Evolutionary conservation across 495 filamentous ascomycete genomes (phyloP), one percentile per base, ranked within the genome.

Genomic region (Neurospora tetrasperma): DNA sequence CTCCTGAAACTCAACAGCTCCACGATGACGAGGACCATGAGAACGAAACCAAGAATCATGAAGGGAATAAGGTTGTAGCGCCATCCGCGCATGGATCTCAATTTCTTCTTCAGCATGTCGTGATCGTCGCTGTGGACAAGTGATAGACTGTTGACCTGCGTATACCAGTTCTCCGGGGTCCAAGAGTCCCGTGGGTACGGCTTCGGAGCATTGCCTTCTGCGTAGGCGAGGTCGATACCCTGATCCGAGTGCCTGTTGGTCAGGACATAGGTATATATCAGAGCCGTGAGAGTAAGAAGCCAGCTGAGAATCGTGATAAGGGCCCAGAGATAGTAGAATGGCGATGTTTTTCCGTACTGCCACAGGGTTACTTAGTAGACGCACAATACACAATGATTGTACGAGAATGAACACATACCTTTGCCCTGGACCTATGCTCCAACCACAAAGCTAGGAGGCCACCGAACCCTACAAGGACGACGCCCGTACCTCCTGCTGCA

Each of bases 141-240:
- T n/a, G 84, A 80, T 38, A 88, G 80, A 38, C 78, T 73, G 14
- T 87, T 78, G 31, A 89, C 79, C 1, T 84, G 85, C 4, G 80
- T 78, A 74, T 84, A 86, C 88, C 88, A 89, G 69, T 80, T 87
- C 78, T 86, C 85, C 18, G 88, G 86, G 27, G 87, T 87, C 88
- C 88, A 89, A 2, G 73, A 69, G 23, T 82, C 76, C 41, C 77
- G 69, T 2, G 84, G 81, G 74, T 89, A 89, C n/a, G 76, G 71
- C 16, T 76, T 75, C n/a, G 84, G 76, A 20, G 79, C 76, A 54
- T 70, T 74, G 20, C 69, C 43, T 16, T n/a, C 18, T 12, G 83
- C 84, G 31, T 85, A 54, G 1, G 46, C 41, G 11, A 74, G 23
- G 72, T 83, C 79, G 70, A 88, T 86, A 3, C 46, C 72, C 71